These are phyloP conservation scores for Saprolegnia parasitica DNA, from an alignment of 352 stramenopile species.

Conservation along the genomic window DNA sequence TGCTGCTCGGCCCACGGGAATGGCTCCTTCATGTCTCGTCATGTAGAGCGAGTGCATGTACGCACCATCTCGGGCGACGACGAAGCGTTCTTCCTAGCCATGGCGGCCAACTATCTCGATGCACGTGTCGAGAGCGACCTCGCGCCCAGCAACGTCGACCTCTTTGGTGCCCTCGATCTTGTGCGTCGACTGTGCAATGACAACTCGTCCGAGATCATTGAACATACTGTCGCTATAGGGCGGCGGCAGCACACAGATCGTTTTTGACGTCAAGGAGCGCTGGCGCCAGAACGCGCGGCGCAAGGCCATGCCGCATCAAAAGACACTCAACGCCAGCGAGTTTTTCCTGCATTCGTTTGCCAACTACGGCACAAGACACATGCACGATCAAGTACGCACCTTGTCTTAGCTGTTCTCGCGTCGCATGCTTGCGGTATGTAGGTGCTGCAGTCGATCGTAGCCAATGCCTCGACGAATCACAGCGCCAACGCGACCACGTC, in stretches of 20 bases:
- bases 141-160: not conserved
- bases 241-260: not conserved
- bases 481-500: too few species aligned
- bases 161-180: slow-evolving; percentile 24
- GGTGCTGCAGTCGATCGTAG: not conserved
- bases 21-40: too few species aligned
- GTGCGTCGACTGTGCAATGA: not conserved
- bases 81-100: slow-evolving; percentile 4
- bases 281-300: slow-evolving; percentile 18
- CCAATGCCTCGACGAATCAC: not conserved
- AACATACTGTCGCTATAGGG: too few species aligned
- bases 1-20: too few species aligned
- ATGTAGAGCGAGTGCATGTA: slow-evolving; percentile 20
- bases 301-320: not conserved
- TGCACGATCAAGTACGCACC: slow-evolving; percentile 11
- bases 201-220: too few species aligned
- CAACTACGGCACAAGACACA: not conserved
- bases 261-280: slow-evolving; percentile 23
- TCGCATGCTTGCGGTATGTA: not conserved
- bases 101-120: slow-evolving; percentile 24
- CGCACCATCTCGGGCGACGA: slow-evolving; percentile 19
- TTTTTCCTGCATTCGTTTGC: slow-evolving; percentile 22
- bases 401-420: not conserved
- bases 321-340: not conserved
- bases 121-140: slow-evolving; percentile 20